Evolutionary conservation across 192 early-diverging fungal genomes (phyloP), one percentile per base, ranked within the genome.

Genomic region (Coemansia sp.): DNA sequence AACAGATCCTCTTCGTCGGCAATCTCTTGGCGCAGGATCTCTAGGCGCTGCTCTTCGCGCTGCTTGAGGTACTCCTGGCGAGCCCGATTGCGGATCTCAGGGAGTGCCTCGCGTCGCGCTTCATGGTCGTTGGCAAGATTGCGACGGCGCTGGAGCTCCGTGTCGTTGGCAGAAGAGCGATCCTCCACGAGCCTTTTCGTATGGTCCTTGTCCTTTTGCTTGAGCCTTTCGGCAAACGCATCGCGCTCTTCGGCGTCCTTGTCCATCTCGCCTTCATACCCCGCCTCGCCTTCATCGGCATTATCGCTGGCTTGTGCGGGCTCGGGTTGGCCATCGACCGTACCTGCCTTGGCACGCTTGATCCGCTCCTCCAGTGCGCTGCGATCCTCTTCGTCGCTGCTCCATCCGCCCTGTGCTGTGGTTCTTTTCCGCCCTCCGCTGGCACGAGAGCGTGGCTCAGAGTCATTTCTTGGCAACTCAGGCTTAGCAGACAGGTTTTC

Each of bases 1-100:
- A 98, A 97, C 36, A 97, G 64, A 28, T 82, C 79, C 62, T 96
- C 92, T 70, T 98, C 95, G 65, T 99, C 95, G 37, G 86, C 84
- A 28, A 99, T 85, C 65, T 92, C 85, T 67, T 88, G 81, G 56
- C 91, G 73, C 56, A 95, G 69, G 24, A 96, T 77, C 66, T 90
- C 76, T 46, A 99, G 79, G 48, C 87, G 85, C 65, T 94, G 85
- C 50, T 91, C 86, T 61, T 96, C 94, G 40, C 97, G 91, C 74
- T 89, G 88, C 48, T 88, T 87, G 9, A 99, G 77, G 59, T 99
- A 99, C 72, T 94, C 88, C 60, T 95, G 92, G 43, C 95, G 90
- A 9, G 97, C 91, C 14, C 90, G 73, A 23, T 91, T 88, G 55
- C 97, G 92, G n/a, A 98, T 83, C 33, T 88, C 86, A 0, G 91